Evolutionary conservation across 306 rosid species (phyloP).

Genomic region (Calophaca sinica): DNA sequence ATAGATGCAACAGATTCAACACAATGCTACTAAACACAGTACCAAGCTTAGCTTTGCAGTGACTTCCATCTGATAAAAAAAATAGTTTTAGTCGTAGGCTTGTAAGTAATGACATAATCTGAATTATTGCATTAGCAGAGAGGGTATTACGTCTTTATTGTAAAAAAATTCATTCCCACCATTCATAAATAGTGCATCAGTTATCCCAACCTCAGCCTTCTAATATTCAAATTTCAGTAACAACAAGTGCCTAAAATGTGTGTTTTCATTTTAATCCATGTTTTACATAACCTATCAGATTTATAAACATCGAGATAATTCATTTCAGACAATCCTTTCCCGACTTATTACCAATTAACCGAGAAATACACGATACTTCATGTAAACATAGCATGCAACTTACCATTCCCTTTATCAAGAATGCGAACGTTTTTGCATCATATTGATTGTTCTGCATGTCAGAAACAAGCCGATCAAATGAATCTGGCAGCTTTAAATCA

Average conservation of each 20-base stretch:
- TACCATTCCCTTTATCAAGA: conserved; percentile 89
- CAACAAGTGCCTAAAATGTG: background rate
- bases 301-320: conserved; percentile 34
- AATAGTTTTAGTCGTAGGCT: no score
- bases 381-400: conserved; percentile 36
- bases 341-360: conserved; percentile 14
- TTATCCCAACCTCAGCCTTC: background rate
- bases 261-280: background rate
- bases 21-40: no score
- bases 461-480: conserved; percentile 84
- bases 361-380: conserved; percentile 19
- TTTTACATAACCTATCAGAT: background rate
- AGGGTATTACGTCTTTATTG: no score
- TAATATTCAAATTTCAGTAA: conserved; percentile 33
- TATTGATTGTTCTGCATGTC: conserved; percentile 85
- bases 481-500: conserved; percentile 76
- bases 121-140: no score
- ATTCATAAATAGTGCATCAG: no score
- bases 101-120: no score
- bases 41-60: no score
- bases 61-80: no score
- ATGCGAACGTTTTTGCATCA: conserved; percentile 84
- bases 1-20: no score
- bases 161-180: no score
- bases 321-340: conserved; percentile 37